phyloP scores from a whole-genome alignment of 1,284 basidiomycete species.

The Trichosporon sp. region DNA sequence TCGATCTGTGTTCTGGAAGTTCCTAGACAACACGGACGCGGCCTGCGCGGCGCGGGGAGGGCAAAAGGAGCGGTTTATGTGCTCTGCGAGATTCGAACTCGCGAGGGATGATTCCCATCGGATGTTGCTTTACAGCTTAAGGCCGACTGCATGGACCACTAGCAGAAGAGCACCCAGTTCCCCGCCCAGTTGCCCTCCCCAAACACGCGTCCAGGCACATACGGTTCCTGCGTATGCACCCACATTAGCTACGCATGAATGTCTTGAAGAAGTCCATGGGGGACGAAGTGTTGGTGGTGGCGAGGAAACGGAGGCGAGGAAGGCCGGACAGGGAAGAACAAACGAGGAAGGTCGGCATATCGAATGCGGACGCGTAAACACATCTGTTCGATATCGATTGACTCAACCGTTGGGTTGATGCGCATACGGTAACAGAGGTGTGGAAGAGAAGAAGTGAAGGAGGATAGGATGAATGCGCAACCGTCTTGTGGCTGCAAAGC shows the following conservation, averaged over 20 bases:
- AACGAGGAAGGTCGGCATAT: not conserved
- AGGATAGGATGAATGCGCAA: too few relatives aligned
- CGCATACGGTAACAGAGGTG: too few relatives aligned
- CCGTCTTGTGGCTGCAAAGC: too few relatives aligned
- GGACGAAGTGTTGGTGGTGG: not conserved
- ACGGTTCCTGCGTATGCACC: not conserved
- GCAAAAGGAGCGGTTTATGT: not conserved
- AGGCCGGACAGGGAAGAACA: too few relatives aligned
- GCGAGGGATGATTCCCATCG: not conserved
- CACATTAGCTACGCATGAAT: too few relatives aligned
- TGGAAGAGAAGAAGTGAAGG: too few relatives aligned
- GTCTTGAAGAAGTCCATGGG: not conserved
- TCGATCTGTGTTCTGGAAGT: not conserved
- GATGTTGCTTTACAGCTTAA: not conserved
- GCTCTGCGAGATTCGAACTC: conserved; percentile 7
- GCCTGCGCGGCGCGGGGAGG: not conserved
- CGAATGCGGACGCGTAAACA: not conserved
- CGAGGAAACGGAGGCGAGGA: not conserved
- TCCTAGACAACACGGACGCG: not conserved
- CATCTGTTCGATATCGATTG: not conserved
- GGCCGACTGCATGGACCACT: conserved; percentile 3
- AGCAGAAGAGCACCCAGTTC: not conserved
- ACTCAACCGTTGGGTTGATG: not conserved
- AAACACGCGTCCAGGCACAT: not conserved
- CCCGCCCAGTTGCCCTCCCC: not conserved